Conservation (phyloP, 768 basidiomycete species). For the Inosperma sp. region DNA sequence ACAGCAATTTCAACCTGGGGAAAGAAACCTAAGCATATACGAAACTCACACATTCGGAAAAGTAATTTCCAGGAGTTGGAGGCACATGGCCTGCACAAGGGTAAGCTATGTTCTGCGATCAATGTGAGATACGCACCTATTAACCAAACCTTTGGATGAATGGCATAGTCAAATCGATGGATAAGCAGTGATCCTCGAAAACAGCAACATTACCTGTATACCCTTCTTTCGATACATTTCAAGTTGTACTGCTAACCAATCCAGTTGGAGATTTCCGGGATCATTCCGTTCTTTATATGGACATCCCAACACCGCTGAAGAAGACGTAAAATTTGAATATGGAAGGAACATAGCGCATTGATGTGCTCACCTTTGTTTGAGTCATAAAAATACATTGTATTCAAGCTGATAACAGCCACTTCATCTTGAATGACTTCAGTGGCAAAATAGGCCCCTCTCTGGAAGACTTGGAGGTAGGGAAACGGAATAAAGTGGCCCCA, state of each 20-base stretch:
- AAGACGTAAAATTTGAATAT: constrained; percentile 13
- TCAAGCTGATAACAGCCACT: constrained; percentile 78
- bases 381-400: constrained; percentile 90
- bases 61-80: constrained; percentile 74
- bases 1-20: constrained; percentile 10
- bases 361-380: constrained; percentile 66
- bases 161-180: constrained; percentile 8
- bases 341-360: neutral
- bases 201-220: constrained; percentile 56
- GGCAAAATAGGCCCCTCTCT: constrained; percentile 81
- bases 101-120: neutral
- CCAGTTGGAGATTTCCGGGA: constrained; percentile 84
- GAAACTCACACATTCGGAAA: constrained; percentile 73
- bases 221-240: constrained; percentile 57
- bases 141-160: constrained; percentile 28
- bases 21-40: neutral
- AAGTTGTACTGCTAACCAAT: constrained; percentile 89
- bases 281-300: constrained; percentile 56
- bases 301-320: constrained; percentile 72
- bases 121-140: constrained; percentile 36
- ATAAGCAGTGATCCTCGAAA: constrained; percentile 12
- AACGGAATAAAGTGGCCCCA: constrained; percentile 82
- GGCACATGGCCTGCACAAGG: constrained; percentile 70
- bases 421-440: constrained; percentile 72
- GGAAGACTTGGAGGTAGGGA: constrained; percentile 74